Percentiles rank a stretch among this genome's conserved stretches.
These are phyloP conservation scores for Acrodontium crateriforme DNA, from an alignment of 2,329 filamentous ascomycete genomes.

Conservation along the genomic window DNA sequence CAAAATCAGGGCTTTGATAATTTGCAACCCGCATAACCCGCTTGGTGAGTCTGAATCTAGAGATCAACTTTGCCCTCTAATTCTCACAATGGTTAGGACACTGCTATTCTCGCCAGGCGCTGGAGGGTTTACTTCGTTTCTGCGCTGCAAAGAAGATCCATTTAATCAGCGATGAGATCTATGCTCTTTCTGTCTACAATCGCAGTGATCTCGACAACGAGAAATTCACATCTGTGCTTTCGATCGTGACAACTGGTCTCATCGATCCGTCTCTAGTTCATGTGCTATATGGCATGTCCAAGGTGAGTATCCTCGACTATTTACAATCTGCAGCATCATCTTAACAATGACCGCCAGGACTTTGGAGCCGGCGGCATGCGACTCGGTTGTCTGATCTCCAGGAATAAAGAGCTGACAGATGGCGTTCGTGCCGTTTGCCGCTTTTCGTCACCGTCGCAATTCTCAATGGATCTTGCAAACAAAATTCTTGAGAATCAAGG, in stretches of 20 bases:
- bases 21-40: conserved; percentile 35
- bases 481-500: conserved; percentile 16
- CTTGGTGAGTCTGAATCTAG: too few species aligned
- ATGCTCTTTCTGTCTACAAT: conserved; percentile 21
- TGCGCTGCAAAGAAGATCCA: conserved; percentile 21
- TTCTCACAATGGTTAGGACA: too few species aligned
- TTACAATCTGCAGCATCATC: too few species aligned
- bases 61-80: too few species aligned
- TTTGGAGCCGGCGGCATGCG: conserved; percentile 22
- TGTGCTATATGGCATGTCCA: conserved; percentile 21
- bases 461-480: conserved; percentile 20
- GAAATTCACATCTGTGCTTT: too few species aligned
- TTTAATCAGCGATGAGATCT: conserved; percentile 25
- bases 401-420: conserved; percentile 14
- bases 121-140: conserved; percentile 16
- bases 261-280: conserved; percentile 13
- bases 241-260: too few species aligned
- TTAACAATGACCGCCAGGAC: too few species aligned
- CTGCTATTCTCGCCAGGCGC: conserved; percentile 15
- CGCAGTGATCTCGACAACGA: too few species aligned
- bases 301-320: too few species aligned
- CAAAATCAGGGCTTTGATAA: conserved; percentile 26
- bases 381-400: conserved; percentile 15
- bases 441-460: conserved; percentile 18
- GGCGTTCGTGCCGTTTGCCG: conserved; percentile 13